These are phyloP conservation scores for Sporothrix curviconia DNA, from an alignment of 2,329 filamentous ascomycete species.

Conservation along the genomic window DNA sequence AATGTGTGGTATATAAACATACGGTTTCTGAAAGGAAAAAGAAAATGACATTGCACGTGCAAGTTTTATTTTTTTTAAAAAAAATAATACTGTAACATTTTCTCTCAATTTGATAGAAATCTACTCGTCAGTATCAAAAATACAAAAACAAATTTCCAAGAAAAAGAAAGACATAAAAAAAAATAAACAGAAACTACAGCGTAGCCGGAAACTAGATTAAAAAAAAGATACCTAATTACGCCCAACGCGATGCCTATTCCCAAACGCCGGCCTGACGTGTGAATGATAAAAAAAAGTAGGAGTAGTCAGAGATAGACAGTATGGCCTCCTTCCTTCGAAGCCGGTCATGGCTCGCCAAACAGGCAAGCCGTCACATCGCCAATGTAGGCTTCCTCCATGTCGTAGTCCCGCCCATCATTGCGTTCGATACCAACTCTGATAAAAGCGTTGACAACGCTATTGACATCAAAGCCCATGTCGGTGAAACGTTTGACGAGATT, in stretches of 20 bases:
- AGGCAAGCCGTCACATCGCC: constrained; percentile 82
- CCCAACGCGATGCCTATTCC: not conserved
- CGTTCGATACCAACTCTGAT: constrained; percentile 73
- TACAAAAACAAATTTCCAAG: too few relatives aligned
- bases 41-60: too few relatives aligned
- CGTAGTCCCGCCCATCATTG: constrained; percentile 71
- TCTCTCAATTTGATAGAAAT: too few relatives aligned
- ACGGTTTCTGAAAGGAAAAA: too few relatives aligned
- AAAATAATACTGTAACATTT: too few relatives aligned
- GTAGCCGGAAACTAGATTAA: not conserved
- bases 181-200: not conserved
- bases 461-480: constrained; percentile 84
- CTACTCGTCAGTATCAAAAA: too few relatives aligned
- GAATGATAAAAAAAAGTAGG: too few relatives aligned
- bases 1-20: too few relatives aligned
- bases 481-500: constrained; percentile 77
- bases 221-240: not conserved
- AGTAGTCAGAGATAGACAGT: too few relatives aligned
- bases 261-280: too few relatives aligned
- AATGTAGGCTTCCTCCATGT: constrained; percentile 84
- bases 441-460: constrained; percentile 69
- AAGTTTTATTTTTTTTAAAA: too few relatives aligned
- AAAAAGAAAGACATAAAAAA: not conserved
- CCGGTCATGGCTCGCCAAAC: constrained; percentile 69
- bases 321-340: too few relatives aligned